Evolutionary conservation across 257 asterid species (phyloP), one percentile per base, ranked within the genome.

Genomic region (Capsicum chinense): DNA sequence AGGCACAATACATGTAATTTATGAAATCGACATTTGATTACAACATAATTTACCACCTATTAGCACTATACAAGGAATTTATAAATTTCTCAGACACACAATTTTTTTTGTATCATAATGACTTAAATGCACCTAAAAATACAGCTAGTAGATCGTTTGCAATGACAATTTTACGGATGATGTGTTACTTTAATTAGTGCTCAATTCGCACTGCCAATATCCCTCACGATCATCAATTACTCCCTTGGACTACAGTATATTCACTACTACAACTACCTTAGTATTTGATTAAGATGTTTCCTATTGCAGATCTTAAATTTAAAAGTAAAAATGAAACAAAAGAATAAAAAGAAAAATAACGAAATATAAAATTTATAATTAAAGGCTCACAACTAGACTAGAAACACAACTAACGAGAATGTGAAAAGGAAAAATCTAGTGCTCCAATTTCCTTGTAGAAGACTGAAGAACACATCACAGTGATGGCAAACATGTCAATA

Each of bases 91-190:
- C 74, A 67, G 74, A 67, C n/a, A 26, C n/a, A 26, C 21, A 13
- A 35, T 3, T 0, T 2, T 13, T 8, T 67, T 35, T 35, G 74
- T 35, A 67, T 67, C 74, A 13, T 37, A 67, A 35, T 67, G 50
- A 67, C 50, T 35, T 67, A 67, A 67, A 67, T 56, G 13, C 74
- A 6, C 50, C 50, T 67, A 35, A 67, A 14, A 14, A 67, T 67
- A 67, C 74, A 67, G 50, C 74, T 35, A 35, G 48, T 67, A 67
- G 50, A 35, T 35, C 16, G 3, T 67, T 67, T 14, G 50, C 21
- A 67, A 71, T 71, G 79, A 71, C 33, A 44, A 44, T 70, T 70
- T 44, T 17, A 44, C 44, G 37, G 79, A n/a, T 70, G 57, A 70
- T 70, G 5, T 17, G 35, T 70, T 9, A 44, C 79, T 70, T 70